A percentile compares a stretch with the other conserved stretches of the same genome.
Evolutionary conservation across 495 filamentous ascomycete genomes (phyloP).

Genomic region (Clohesyomyces aquaticus): DNA sequence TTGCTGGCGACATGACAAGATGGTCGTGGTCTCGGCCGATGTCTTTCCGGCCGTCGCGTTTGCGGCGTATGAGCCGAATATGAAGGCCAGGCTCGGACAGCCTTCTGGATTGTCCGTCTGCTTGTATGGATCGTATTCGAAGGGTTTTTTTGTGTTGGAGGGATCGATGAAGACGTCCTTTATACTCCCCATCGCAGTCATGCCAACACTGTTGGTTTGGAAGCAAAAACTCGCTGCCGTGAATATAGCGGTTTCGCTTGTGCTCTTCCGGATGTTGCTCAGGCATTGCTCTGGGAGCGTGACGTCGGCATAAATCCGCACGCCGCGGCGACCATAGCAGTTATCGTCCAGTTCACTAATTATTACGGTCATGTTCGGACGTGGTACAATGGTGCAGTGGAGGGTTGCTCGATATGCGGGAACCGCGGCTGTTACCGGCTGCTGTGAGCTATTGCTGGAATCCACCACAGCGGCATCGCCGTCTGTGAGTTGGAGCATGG

Average conservation of each 20-base stretch:
- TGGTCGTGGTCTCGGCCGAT: neutral
- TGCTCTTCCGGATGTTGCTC: neutral
- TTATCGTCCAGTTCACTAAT: neutral
- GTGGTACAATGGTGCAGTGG: neutral
- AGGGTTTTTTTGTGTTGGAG: too few species aligned
- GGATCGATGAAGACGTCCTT: neutral
- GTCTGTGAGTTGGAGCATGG: neutral
- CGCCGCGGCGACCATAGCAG: neutral
- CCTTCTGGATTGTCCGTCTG: too few species aligned
- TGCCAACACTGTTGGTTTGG: neutral
- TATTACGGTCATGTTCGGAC: neutral
- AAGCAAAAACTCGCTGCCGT: neutral
- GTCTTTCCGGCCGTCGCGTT: neutral
- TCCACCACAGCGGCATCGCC: neutral
- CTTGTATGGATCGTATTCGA: too few species aligned
- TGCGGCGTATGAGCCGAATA: neutral
- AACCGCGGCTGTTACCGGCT: neutral
- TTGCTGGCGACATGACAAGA: neutral
- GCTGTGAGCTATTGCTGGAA: neutral
- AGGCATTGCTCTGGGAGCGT: neutral
- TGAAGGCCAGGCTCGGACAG: neutral
- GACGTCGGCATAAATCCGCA: neutral
- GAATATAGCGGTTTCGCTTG: neutral
- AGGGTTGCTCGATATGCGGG: neutral
- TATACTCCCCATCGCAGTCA: neutral